These are phyloP conservation scores for Clarireedia homoeocarpa DNA, from an alignment of 2,329 filamentous ascomycete genomes.

Conservation along the genomic window DNA sequence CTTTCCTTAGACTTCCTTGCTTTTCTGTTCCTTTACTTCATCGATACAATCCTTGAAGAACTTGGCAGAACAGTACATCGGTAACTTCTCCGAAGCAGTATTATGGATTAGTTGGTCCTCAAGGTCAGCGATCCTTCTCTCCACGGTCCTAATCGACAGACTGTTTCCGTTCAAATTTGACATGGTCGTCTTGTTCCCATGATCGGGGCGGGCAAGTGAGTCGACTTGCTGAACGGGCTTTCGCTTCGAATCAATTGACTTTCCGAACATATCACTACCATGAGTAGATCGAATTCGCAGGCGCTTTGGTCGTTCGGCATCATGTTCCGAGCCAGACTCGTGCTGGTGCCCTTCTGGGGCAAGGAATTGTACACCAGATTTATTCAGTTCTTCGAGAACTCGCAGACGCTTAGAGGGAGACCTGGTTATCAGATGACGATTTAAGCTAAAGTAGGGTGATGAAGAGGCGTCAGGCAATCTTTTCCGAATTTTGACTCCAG, in stretches of 20 bases:
- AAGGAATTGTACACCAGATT: slow-evolving; percentile 11
- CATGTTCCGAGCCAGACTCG: not conserved
- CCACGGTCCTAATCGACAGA: not conserved
- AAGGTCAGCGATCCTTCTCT: slow-evolving; percentile 1
- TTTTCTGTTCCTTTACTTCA: not conserved
- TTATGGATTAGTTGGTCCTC: not conserved
- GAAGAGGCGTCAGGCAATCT: slow-evolving; percentile 21
- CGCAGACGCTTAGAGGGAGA: slow-evolving; percentile 14
- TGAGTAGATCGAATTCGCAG: slow-evolving; percentile 5
- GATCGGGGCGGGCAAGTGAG: not conserved
- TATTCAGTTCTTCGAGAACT: slow-evolving; percentile 19
- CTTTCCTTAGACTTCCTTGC: not conserved
- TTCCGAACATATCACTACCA: slow-evolving; percentile 18
- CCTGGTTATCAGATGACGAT: slow-evolving; percentile 18
- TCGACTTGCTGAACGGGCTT: not conserved
- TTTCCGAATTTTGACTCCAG: slow-evolving; percentile 8
- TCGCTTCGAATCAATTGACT: not conserved
- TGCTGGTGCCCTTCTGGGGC: not conserved
- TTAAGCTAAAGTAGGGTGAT: slow-evolving; percentile 26
- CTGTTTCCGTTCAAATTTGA: not conserved
- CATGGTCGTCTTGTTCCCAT: not conserved
- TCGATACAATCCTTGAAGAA: not conserved
- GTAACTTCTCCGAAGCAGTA: slow-evolving; percentile 1
- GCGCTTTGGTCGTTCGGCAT: not conserved
- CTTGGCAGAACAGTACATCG: slow-evolving; percentile 6